Base-by-base conservation (phyloP, 306 rosid genomes). In the Elaeagnus macrophylla region DNA sequence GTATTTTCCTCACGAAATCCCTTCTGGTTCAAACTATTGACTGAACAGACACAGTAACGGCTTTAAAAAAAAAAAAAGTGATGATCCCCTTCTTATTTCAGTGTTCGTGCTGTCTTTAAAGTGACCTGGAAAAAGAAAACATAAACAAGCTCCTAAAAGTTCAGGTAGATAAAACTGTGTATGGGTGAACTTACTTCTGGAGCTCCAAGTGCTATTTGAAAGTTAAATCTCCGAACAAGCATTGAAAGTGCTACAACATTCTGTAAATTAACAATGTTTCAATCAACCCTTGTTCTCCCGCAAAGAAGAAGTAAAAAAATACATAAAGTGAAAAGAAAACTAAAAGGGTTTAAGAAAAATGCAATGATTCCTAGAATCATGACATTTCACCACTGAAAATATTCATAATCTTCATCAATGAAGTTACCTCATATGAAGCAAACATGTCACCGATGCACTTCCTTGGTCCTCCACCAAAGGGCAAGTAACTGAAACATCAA, bases 381-480 rank as follows among this genome's bases (percentile, higher is more conserved):
- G 57, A 40, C 17, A 15, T 52, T 37, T 41, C 32, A 25, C 32
- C 32, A 25, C 32, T 5, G 32, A 5, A 25, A 25, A 25, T 2
- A 25, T 1, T 25, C 32, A 25, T 25, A 42, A 51, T 49, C 51
- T 42, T 43, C 56, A 60, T 48, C 14, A 61, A 40, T 6, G 10
- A 41, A 59, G 37, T 53, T 75, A 91, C 99, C 95, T 91, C 99
- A 16, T 80, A 91, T 9, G 93, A 56, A 72, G 99, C 99, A 62
- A 91, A 87, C 83, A 87, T 56, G 62, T 91, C 99, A 7, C 99
- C 99, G 11, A 91, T 74, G 17, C 96, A 91, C 71, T 91, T 91
- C 41, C 99, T 75, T 0, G 83, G 99, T 54, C 99, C 99, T 50
- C 99, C 99, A 35, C 99, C 99, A 61, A 91, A 91, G 17, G 99